These are phyloP conservation scores for Brassica hybrid DNA, from an alignment of 441 rosid genomes.

Conservation along the genomic window DNA sequence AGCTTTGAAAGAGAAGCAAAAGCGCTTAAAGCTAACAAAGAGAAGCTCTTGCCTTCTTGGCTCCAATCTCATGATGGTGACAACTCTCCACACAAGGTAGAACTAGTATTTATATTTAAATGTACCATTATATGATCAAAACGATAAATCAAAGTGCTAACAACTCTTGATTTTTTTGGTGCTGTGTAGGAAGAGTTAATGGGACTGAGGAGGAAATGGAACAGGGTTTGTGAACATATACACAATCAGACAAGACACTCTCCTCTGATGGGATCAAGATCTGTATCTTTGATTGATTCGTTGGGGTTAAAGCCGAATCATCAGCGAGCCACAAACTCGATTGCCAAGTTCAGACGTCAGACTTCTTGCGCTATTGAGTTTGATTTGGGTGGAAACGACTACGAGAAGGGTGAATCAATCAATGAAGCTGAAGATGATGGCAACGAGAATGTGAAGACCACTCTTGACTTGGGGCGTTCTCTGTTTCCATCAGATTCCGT, in stretches of 20 bases:
- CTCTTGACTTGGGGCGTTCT: conserved; percentile 66
- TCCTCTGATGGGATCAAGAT: conserved; percentile 42
- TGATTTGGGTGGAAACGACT: conserved; percentile 47
- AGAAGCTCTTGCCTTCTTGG: conserved; percentile 74
- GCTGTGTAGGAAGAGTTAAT: conserved; percentile 57
- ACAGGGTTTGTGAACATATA: conserved; percentile 56
- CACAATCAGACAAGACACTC: conserved; percentile 44
- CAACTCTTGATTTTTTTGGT: background rate
- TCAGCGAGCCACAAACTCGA: conserved; percentile 42
- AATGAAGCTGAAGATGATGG: conserved; percentile 53
- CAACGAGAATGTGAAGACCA: conserved; percentile 54
- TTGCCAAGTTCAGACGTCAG: conserved; percentile 79
- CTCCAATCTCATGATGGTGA: conserved; percentile 54
- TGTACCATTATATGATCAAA: too few species aligned
- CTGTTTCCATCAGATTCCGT: conserved; percentile 38
- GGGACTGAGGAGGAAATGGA: conserved; percentile 73
- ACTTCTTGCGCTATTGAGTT: conserved; percentile 70
- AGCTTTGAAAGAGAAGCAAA: conserved; percentile 74
- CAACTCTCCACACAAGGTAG: conserved; percentile 57
- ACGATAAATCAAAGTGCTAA: background rate
- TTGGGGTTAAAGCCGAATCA: conserved; percentile 43
- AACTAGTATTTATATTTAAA: background rate
- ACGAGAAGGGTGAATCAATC: conserved; percentile 46
- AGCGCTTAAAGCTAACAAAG: conserved; percentile 51
- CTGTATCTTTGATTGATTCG: conserved; percentile 53